These are phyloP conservation scores for Carex myosuroides DNA, from an alignment of 176 grass and related monocot species.

Conservation along the genomic window DNA sequence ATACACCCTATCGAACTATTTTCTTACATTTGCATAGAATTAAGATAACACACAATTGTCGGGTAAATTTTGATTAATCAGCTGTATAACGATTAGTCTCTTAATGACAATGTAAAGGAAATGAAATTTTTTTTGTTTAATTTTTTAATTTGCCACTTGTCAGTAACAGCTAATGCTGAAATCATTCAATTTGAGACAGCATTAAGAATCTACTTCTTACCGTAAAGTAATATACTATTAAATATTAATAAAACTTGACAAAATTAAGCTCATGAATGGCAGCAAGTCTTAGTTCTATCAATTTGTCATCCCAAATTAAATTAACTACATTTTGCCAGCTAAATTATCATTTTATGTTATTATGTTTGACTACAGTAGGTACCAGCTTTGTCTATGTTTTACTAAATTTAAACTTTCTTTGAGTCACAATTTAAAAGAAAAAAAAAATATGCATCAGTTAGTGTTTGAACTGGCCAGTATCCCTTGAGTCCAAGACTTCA, in stretches of 20 bases:
- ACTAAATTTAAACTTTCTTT: not conserved
- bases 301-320: not conserved
- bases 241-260: not conserved
- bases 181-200: no score
- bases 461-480: conserved; percentile 29
- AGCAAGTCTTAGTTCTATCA: not conserved
- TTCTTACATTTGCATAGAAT: no score
- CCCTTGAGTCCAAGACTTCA: conserved; percentile 61
- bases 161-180: no score
- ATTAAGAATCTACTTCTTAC: no score
- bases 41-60: no score
- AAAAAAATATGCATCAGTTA: not conserved
- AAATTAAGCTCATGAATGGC: not conserved
- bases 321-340: not conserved
- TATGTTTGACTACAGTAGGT: not conserved
- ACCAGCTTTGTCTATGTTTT: not conserved
- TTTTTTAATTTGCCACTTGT: no score
- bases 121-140: no score
- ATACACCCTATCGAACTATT: no score
- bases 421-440: not conserved
- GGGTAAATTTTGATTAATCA: no score
- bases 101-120: no score
- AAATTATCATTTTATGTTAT: not conserved
- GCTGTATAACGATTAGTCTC: no score
- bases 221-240: no score